These are phyloP conservation scores for Lentinula detonsa DNA, from an alignment of 768 basidiomycete species.

Conservation along the genomic window DNA sequence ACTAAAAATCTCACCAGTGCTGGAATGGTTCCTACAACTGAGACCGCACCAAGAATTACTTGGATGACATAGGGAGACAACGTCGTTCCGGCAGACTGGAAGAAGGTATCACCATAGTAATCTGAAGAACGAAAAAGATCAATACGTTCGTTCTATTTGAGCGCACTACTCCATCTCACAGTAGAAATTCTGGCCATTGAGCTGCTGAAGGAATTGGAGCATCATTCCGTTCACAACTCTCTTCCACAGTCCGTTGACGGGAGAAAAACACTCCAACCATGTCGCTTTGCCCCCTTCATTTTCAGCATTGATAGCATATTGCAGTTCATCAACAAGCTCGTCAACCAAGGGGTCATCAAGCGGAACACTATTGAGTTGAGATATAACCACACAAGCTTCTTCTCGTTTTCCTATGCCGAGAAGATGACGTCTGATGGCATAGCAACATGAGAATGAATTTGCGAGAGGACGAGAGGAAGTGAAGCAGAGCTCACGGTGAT, in stretches of 20 bases:
- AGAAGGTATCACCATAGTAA: slow-evolving; percentile 79
- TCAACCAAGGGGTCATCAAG: slow-evolving; percentile 51
- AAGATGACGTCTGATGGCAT: slow-evolving; percentile 53
- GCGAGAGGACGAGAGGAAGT: no score
- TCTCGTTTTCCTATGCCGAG: slow-evolving; percentile 46
- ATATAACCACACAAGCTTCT: slow-evolving; percentile 59
- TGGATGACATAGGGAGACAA: slow-evolving; percentile 72
- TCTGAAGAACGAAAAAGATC: slow-evolving; percentile 30
- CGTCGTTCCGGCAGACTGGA: slow-evolving; percentile 65
- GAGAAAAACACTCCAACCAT: slow-evolving; percentile 75
- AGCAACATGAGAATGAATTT: neutral
- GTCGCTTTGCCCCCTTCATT: slow-evolving; percentile 78
- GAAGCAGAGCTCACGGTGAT: slow-evolving; percentile 49
- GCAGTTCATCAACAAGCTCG: slow-evolving; percentile 58
- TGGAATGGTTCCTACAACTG: slow-evolving; percentile 66
- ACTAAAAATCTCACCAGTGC: slow-evolving; percentile 36
- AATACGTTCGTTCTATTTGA: neutral
- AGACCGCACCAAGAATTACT: slow-evolving; percentile 68
- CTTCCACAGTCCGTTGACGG: slow-evolving; percentile 62
- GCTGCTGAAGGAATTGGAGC: slow-evolving; percentile 75
- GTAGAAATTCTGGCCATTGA: slow-evolving; percentile 80
- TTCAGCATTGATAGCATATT: slow-evolving; percentile 60
- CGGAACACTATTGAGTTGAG: slow-evolving; percentile 58
- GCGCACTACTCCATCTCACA: slow-evolving; percentile 33
- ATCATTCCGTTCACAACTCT: slow-evolving; percentile 79